phyloP scores from a whole-genome alignment of 495 filamentous ascomycete species.

The Annulohypoxylon maeteangense region DNA sequence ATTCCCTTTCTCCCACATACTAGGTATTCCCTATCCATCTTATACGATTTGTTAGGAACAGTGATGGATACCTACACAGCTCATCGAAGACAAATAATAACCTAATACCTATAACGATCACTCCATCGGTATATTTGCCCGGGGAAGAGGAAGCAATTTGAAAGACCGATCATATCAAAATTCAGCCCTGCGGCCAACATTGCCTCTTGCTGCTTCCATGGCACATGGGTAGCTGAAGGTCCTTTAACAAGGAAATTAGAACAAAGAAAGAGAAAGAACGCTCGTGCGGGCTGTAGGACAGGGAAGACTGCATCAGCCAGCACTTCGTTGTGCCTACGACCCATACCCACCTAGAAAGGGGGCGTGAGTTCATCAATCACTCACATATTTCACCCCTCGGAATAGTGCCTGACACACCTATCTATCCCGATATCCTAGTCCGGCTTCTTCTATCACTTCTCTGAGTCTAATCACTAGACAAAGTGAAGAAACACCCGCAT shows the following conservation, averaged over 20 bases:
- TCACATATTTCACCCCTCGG: constrained; percentile 35
- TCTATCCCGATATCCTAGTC: constrained; percentile 37
- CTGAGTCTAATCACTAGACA: constrained; percentile 18
- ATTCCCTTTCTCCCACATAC: constrained; percentile 16
- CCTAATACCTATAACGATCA: not conserved
- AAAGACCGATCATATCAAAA: constrained; percentile 20
- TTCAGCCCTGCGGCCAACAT: constrained; percentile 12
- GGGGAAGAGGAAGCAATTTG: constrained; percentile 5
- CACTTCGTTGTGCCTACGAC: constrained; percentile 30
- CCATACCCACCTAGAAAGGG: constrained; percentile 39
- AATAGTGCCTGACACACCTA: constrained; percentile 27
- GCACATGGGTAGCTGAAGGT: constrained; percentile 21
- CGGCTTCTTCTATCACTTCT: constrained; percentile 24
- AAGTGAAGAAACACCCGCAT: constrained; percentile 30
- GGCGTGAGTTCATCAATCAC: constrained; percentile 44
- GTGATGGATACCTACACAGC: constrained; percentile 19
- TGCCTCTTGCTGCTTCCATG: constrained; percentile 21
- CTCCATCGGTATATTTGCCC: not conserved
- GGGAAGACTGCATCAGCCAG: constrained; percentile 39
- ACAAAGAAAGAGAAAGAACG: constrained; percentile 42
- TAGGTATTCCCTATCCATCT: constrained; percentile 10
- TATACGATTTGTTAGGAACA: constrained; percentile 14
- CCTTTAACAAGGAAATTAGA: constrained; percentile 31
- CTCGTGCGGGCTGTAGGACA: constrained; percentile 31
- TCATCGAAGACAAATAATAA: not conserved